Conservation (phyloP, 805 yeast species). For the Starmerella stigmatis region DNA sequence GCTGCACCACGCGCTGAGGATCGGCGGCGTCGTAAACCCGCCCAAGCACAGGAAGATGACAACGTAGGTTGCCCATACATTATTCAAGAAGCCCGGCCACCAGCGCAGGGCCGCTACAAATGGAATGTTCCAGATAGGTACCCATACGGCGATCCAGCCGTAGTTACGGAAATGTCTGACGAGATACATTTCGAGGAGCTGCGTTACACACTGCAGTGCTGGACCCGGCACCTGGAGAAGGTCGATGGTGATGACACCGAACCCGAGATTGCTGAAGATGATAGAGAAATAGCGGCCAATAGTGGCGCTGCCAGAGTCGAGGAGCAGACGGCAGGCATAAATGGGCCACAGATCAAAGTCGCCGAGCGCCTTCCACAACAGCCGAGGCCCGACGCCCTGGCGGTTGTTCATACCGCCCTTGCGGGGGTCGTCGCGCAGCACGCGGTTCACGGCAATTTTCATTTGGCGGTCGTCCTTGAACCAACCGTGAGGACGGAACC, state of each 20-base stretch:
- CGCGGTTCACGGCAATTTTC: constrained; percentile 46
- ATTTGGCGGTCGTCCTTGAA: constrained; percentile 40
- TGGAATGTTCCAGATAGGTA: constrained; percentile 14
- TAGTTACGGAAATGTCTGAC: background rate
- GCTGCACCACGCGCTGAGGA: constrained; percentile 39
- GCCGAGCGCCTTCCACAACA: constrained; percentile 34
- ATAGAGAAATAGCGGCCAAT: constrained; percentile 38
- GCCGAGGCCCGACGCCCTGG: constrained; percentile 37
- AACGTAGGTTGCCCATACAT: constrained; percentile 26
- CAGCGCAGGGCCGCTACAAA: constrained; percentile 6
- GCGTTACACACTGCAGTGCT: background rate
- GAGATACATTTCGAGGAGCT: background rate
- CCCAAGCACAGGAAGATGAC: constrained; percentile 23
- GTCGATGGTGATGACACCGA: constrained; percentile 40
- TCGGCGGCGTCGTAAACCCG: constrained; percentile 16
- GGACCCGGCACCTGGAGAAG: constrained; percentile 27
- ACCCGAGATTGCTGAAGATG: constrained; percentile 39
- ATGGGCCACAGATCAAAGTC: constrained; percentile 49
- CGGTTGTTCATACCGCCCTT: constrained; percentile 56
- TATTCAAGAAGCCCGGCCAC: constrained; percentile 17
- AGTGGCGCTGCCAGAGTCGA: constrained; percentile 27
- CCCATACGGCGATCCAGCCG: background rate
- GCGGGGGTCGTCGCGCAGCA: constrained; percentile 50
- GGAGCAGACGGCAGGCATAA: constrained; percentile 38
- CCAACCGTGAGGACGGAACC: constrained; percentile 42